phyloP scores from a whole-genome alignment of 2,329 filamentous ascomycete genomes.

The Fusarium temperatum region DNA sequence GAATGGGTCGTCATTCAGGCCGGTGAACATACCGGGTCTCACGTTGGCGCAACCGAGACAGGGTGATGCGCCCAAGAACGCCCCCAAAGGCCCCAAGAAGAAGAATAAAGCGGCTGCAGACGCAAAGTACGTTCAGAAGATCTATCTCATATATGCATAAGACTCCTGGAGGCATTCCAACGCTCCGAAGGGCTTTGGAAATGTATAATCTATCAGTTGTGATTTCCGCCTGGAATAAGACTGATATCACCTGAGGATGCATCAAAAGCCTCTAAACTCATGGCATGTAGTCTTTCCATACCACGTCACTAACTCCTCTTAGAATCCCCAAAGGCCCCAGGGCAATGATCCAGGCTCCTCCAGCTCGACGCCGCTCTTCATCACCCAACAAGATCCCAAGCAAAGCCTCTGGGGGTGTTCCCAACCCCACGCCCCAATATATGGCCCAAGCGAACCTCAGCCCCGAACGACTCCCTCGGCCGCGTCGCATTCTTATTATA shows the following conservation, averaged over 20 bases:
- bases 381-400: conserved; percentile 42
- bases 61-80: not conserved
- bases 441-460: conserved; percentile 60
- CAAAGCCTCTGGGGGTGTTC: conserved; percentile 64
- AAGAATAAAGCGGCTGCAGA: not conserved
- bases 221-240: not conserved
- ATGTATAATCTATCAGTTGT: too few relatives aligned
- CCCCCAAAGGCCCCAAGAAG: not conserved
- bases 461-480: conserved; percentile 52
- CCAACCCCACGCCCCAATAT: conserved; percentile 69
- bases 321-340: conserved; percentile 16
- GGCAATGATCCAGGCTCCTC: not conserved
- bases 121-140: not conserved
- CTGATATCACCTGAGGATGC: too few relatives aligned
- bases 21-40: conserved; percentile 30
- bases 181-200: not conserved
- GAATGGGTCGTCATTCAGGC: not conserved
- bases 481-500: conserved; percentile 78
- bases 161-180: not conserved
- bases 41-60: conserved; percentile 18
- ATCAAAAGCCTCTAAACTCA: not conserved
- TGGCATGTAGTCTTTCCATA: not conserved
- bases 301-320: not conserved
- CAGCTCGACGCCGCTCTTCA: not conserved
- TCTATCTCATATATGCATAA: not conserved